These are phyloP conservation scores for Yarrowia porcina DNA, from an alignment of 805 yeast species.

Conservation along the genomic window DNA sequence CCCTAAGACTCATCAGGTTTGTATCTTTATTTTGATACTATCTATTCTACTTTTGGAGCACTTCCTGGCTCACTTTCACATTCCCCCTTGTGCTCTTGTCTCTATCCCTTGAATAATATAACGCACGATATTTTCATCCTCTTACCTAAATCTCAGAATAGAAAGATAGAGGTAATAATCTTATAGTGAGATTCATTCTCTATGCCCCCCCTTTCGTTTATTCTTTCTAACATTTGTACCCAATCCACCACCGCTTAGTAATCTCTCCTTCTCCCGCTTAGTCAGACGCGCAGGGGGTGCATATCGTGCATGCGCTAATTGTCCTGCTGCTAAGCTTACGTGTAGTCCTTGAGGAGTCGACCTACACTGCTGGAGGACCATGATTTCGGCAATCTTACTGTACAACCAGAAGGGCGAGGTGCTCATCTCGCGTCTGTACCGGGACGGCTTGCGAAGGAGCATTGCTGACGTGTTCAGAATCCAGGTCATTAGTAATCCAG, in stretches of 20 bases:
- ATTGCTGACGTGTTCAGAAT: conserved; percentile 87
- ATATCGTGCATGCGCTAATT: conserved; percentile 31
- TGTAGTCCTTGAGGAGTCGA: not conserved
- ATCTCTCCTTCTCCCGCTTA: not conserved
- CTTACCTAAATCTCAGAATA: too few species aligned
- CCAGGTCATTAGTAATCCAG: conserved; percentile 74
- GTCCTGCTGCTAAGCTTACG: not conserved
- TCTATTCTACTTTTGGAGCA: too few species aligned
- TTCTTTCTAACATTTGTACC: too few species aligned
- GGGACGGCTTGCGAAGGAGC: conserved; percentile 72
- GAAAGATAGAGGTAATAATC: too few species aligned
- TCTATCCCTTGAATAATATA: too few species aligned
- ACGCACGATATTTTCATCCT: too few species aligned
- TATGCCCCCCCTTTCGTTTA: too few species aligned
- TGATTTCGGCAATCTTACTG: conserved; percentile 82
- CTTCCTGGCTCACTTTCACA: too few species aligned
- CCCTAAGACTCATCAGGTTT: too few species aligned
- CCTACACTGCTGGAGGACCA: conserved; percentile 33
- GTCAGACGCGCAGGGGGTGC: conserved; percentile 13
- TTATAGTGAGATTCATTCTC: too few species aligned
- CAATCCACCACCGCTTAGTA: not conserved
- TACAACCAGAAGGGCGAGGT: conserved; percentile 81
- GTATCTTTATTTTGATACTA: too few species aligned
- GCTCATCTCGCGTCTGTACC: conserved; percentile 66
- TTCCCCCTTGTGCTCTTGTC: too few species aligned